phyloP scores from a whole-genome alignment of 331 rosid species.

The Spiraea crenata region DNA sequence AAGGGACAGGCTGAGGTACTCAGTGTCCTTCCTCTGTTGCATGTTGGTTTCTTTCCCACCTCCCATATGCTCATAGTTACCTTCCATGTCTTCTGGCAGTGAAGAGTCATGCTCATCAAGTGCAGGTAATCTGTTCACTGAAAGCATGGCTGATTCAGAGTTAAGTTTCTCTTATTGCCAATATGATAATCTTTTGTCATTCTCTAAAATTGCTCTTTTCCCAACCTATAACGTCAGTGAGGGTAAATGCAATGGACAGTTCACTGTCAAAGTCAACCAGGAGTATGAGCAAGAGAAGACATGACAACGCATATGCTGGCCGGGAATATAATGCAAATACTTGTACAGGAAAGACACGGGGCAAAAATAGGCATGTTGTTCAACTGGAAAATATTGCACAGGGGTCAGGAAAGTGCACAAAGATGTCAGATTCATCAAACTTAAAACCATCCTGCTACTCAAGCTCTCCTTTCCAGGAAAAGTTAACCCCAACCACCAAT shows the following conservation, averaged over 20 bases:
- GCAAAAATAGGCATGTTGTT: conserved; percentile 7
- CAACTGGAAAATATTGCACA: conserved; percentile 15
- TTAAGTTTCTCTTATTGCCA: not conserved
- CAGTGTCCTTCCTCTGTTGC: conserved; percentile 18
- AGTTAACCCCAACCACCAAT: conserved; percentile 31
- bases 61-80: conserved; percentile 20
- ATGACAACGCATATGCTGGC: conserved; percentile 37
- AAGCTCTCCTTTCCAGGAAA: conserved; percentile 39
- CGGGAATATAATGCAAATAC: conserved; percentile 26
- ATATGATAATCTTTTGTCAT: not conserved
- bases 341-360: conserved; percentile 18
- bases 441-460: conserved; percentile 44
- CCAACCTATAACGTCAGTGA: conserved; percentile 44
- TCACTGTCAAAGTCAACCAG: conserved; percentile 37
- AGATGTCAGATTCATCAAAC: conserved; percentile 39
- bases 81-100: conserved; percentile 45
- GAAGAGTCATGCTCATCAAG: conserved; percentile 81
- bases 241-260: conserved; percentile 44
- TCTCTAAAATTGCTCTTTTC: conserved; percentile 21
- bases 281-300: conserved; percentile 42
- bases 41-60: not conserved
- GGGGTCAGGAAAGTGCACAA: conserved; percentile 26
- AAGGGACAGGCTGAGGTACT: conserved; percentile 67
- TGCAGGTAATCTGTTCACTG: conserved; percentile 46
- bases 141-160: not conserved